Base-by-base conservation (phyloP, 352 stramenopile species). In the Pythium periplocum region DNA sequence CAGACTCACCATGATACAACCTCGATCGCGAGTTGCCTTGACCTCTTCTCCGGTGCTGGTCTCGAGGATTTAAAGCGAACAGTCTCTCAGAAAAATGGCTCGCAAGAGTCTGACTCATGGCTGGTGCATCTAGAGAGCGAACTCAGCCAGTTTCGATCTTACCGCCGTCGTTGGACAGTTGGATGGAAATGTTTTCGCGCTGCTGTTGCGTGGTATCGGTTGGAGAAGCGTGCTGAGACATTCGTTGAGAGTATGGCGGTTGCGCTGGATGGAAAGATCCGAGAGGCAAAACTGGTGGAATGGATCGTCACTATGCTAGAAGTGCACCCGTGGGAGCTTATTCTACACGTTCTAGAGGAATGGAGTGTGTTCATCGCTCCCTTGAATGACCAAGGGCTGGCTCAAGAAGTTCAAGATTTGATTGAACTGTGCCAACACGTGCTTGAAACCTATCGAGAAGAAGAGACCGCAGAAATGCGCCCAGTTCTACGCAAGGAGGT, bases 131-230 rank as follows among this genome's bases (percentile, higher is more conserved):
- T 89, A 32, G 64, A 80, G 41, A 48, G 39, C 7, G 75, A 71
- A 30, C 37, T 87, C 6, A 12, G 55, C 4, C 48, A 43, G 6
- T 66, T 78, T 35, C 53, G 66, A 1, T 41, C 54, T 4, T 48
- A 52, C 34, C 78, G 64, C 6, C 41, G 44, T 39, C 55, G 57
- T 30, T 92, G 82, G 82, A 53, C 62, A 1, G 56, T 71, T n/a
- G 77, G 77, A 6, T 92, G 82, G 82, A 67, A 76, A 32, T 89
- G 77, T 48, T 87, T 92, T 55, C 77, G 71, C 1, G 63, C 66
- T 2, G 69, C 72, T 3, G 86, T 73, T 31, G 64, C 66, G 42
- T 89, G 73, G 75, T 59, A 90, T 48, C 54, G 90, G 17, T 52
- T 91, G 3, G 38, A 45, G 4, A 43, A 82, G 39, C 38, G 57